These are phyloP conservation scores for Schwanniomyces yamadae DNA, from an alignment of 805 yeast species.

Conservation along the genomic window DNA sequence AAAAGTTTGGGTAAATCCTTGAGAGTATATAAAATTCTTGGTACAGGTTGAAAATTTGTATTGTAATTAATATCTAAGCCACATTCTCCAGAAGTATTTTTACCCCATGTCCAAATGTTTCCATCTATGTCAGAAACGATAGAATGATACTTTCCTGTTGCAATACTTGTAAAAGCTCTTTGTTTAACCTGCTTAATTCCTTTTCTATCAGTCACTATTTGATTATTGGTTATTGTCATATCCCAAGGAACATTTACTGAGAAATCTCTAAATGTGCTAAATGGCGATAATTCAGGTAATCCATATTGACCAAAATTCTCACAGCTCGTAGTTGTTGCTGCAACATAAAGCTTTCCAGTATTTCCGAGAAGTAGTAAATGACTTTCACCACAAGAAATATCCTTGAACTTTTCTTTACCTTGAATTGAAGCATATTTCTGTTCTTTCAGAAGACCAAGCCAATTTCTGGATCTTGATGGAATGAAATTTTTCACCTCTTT, in stretches of 20 bases:
- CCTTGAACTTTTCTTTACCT: slow-evolving; percentile 35
- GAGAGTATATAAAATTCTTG: slow-evolving; percentile 41
- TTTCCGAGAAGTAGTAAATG: slow-evolving; percentile 68
- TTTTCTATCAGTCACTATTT: slow-evolving; percentile 19
- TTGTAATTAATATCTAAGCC: slow-evolving; percentile 67
- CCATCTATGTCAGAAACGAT: slow-evolving; percentile 69
- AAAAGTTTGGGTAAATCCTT: slow-evolving; percentile 12
- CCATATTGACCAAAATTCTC: slow-evolving; percentile 78
- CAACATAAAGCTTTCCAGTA: slow-evolving; percentile 59
- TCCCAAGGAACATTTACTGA: slow-evolving; percentile 39
- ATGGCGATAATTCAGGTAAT: slow-evolving; percentile 68
- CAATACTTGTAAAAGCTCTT: slow-evolving; percentile 56
- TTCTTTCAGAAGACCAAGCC: slow-evolving; percentile 19
- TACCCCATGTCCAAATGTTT: slow-evolving; percentile 81
- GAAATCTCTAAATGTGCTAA: slow-evolving; percentile 35
- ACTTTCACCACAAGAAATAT: slow-evolving; percentile 58
- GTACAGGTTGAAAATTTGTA: slow-evolving; percentile 69
- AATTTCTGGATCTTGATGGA: slow-evolving; percentile 16
- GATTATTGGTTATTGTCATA: slow-evolving; percentile 56
- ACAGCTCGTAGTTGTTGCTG: slow-evolving; percentile 51
- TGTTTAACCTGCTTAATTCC: slow-evolving; percentile 25
- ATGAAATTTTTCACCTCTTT: slow-evolving; percentile 11
- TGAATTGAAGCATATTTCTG: slow-evolving; percentile 9
- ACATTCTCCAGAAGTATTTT: slow-evolving; percentile 80
- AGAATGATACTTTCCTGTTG: slow-evolving; percentile 74